Evolutionary conservation across 2,329 filamentous ascomycete genomes (phyloP).

Genomic region (Pestalotiopsis sp.): DNA sequence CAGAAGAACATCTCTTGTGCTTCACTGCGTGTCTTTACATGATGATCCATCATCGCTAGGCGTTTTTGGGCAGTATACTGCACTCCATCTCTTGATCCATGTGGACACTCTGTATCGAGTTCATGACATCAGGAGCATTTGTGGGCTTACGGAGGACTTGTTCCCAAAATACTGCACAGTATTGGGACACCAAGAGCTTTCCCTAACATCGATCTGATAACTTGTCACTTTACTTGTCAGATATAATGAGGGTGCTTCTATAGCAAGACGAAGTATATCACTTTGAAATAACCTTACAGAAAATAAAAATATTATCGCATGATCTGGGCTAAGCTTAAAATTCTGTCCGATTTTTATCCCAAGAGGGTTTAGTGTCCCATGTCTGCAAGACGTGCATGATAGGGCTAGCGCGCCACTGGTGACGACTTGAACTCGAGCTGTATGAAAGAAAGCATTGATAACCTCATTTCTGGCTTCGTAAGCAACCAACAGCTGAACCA

Average conservation of each 20-base stretch:
- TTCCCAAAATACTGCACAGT: not conserved
- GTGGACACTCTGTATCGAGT: not conserved
- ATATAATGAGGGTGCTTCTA: no score
- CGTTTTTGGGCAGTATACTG: not conserved
- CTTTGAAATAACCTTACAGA: not conserved
- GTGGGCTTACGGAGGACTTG: not conserved
- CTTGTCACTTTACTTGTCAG: no score
- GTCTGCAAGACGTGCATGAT: not conserved
- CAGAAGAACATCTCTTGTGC: not conserved
- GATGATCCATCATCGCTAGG: not conserved
- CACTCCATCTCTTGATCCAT: not conserved
- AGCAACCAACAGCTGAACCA: not conserved
- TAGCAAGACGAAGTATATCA: not conserved
- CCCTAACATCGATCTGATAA: no score
- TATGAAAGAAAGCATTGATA: not conserved
- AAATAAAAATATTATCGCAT: not conserved
- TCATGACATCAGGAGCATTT: not conserved
- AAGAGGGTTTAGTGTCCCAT: not conserved
- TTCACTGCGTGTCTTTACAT: not conserved
- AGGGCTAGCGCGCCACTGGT: constrained; percentile 8
- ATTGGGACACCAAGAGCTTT: no score
- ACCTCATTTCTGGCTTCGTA: not conserved
- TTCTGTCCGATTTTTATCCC: not conserved
- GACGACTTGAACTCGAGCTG: constrained; percentile 8
- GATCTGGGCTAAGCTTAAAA: constrained; percentile 1